A percentile compares a stretch with the other conserved stretches of the same genome.
phyloP scores from a whole-genome alignment of 768 basidiomycete species.

The Amanita exitialis region DNA sequence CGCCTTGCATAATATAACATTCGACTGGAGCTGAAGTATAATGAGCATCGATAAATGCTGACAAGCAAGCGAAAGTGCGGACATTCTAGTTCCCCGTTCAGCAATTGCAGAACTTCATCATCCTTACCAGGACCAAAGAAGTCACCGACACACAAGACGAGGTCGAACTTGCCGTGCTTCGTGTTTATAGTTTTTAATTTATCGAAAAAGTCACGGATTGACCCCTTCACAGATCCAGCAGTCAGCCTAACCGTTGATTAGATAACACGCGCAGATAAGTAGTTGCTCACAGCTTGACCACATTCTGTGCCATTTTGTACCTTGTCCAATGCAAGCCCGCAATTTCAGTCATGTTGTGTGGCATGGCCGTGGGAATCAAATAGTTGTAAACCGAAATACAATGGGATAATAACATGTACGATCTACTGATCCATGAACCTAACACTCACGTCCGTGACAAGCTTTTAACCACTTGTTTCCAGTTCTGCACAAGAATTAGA shows the following conservation, averaged over 20 bases:
- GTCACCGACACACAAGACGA: conserved; percentile 74
- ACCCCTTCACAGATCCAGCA: conserved; percentile 72
- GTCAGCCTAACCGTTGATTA: conserved; percentile 36
- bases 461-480: conserved; percentile 38
- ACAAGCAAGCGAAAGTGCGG: conserved; percentile 9
- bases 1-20: conserved; percentile 90
- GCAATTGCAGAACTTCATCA: conserved; percentile 47
- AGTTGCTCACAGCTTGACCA: conserved; percentile 5
- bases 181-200: conserved; percentile 80
- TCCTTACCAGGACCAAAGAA: conserved; percentile 53
- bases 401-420: background rate
- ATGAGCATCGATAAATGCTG: conserved; percentile 10
- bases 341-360: background rate
- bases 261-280: conserved; percentile 2
- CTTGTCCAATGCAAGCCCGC: too few relatives aligned
- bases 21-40: conserved; percentile 64
- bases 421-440: background rate
- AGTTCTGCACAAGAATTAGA: conserved; percentile 25
- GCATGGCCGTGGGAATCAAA: background rate
- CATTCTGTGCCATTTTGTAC: background rate
- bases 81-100: conserved; percentile 66
- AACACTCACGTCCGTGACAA: conserved; percentile 17
- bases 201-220: conserved; percentile 61
- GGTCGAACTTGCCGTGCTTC: conserved; percentile 91
- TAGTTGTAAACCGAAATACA: background rate